phyloP scores from a whole-genome alignment of 2,329 filamentous ascomycete species.

The Hymenoscyphus repandus region DNA sequence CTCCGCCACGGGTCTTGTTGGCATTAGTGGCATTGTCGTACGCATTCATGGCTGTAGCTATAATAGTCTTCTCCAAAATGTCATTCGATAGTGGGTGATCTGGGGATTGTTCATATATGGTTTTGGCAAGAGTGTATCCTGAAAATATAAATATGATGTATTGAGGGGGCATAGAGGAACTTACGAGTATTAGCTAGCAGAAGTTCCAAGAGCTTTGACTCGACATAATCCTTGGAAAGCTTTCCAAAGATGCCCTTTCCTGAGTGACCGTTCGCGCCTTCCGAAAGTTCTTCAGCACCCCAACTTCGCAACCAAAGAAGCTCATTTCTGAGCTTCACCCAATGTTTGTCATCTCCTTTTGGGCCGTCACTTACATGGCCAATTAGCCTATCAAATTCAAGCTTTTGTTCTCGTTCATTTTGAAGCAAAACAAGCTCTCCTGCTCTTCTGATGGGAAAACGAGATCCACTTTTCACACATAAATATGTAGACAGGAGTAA shows the following conservation, averaged over 20 bases:
- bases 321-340: slow-evolving; percentile 56
- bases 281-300: slow-evolving; percentile 47
- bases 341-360: slow-evolving; percentile 58
- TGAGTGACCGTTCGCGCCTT: slow-evolving; percentile 30
- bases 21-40: slow-evolving; percentile 83
- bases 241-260: slow-evolving; percentile 51
- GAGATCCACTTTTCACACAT: slow-evolving; percentile 45
- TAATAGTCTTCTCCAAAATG: slow-evolving; percentile 54
- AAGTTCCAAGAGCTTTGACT: slow-evolving; percentile 65
- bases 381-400: slow-evolving; percentile 45
- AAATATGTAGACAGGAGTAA: slow-evolving; percentile 57
- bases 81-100: slow-evolving; percentile 44
- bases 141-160: slow-evolving; percentile 8
- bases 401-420: slow-evolving; percentile 59
- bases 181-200: slow-evolving; percentile 57
- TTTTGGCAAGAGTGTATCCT: slow-evolving; percentile 60
- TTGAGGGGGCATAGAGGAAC: slow-evolving; percentile 27
- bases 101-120: slow-evolving; percentile 51
- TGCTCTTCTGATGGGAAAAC: slow-evolving; percentile 45
- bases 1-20: slow-evolving; percentile 67
- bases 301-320: slow-evolving; percentile 71
- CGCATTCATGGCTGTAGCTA: slow-evolving; percentile 59
- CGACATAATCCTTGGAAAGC: slow-evolving; percentile 56
- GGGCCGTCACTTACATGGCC: slow-evolving; percentile 36
- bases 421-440: slow-evolving; percentile 61